Evolutionary conservation across 2,329 filamentous ascomycete species (phyloP).

Genomic region (Ophiostoma triangulosporum): DNA sequence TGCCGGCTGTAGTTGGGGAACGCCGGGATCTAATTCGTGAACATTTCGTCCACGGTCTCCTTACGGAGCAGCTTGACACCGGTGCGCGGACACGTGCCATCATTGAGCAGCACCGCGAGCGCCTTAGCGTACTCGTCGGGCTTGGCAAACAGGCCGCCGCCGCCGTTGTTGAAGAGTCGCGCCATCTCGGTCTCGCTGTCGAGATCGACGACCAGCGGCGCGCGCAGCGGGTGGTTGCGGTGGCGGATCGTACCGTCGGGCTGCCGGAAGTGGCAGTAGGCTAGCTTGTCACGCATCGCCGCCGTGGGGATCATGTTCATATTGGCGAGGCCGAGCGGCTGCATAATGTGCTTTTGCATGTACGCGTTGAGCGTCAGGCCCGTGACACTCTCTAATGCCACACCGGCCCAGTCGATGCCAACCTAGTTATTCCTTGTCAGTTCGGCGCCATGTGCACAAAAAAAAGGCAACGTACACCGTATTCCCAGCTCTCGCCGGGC

Average conservation of each 20-base stretch:
- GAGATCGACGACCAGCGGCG: conserved; percentile 8
- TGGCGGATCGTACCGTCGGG: conserved; percentile 25
- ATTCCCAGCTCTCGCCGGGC: conserved; percentile 35
- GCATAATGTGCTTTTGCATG: conserved; percentile 28
- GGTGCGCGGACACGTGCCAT: conserved; percentile 44
- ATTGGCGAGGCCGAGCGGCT: conserved; percentile 33
- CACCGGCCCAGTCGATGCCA: conserved; percentile 36
- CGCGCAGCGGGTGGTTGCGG: conserved; percentile 22
- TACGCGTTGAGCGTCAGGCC: conserved; percentile 29
- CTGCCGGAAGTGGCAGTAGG: conserved; percentile 38
- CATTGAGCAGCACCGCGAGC: conserved; percentile 45
- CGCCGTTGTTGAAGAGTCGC: conserved; percentile 25
- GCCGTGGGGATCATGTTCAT: conserved; percentile 34
- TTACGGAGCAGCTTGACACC: conserved; percentile 36
- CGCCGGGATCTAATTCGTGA: conserved; percentile 43
- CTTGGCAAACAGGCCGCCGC: conserved; percentile 29
- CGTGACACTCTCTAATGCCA: conserved; percentile 28
- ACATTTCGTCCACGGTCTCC: conserved; percentile 46
- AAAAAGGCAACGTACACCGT: conserved; percentile 30
- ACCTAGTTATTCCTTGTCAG: conserved; percentile 25
- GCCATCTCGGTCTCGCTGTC: conserved; percentile 1
- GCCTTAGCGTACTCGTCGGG: conserved; percentile 34
- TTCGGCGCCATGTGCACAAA: conserved; percentile 23
- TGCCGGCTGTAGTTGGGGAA: conserved; percentile 34
- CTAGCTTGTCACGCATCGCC: conserved; percentile 38